These are phyloP conservation scores for Penicillium steckii DNA, from an alignment of 495 filamentous ascomycete species.

Conservation along the genomic window DNA sequence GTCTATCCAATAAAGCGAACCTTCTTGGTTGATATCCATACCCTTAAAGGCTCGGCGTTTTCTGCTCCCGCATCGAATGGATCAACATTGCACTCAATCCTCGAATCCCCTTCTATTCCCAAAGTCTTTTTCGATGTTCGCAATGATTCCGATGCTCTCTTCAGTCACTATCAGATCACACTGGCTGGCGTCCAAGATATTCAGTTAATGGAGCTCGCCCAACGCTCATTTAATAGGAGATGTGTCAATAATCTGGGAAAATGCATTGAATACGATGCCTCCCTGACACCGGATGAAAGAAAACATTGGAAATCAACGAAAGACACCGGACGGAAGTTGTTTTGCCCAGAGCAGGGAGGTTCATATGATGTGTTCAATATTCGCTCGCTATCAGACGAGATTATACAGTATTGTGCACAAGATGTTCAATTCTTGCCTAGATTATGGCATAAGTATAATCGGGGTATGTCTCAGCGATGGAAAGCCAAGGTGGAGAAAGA, in stretches of 20 bases:
- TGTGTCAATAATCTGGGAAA: constrained; percentile 38
- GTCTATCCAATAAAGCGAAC: constrained; percentile 10
- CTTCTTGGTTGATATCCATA: constrained; percentile 53
- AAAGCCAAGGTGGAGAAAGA: no score
- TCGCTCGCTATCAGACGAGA: constrained; percentile 42
- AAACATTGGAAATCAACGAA: constrained; percentile 40
- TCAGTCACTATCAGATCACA: constrained; percentile 35
- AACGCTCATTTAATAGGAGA: constrained; percentile 23
- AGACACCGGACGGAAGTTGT: constrained; percentile 36
- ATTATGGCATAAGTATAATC: no score
- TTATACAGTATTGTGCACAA: constrained; percentile 46
- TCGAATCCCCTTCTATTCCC: constrained; percentile 37
- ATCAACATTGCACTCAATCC: constrained; percentile 47
- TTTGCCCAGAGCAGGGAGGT: constrained; percentile 41
- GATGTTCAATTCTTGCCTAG: constrained; percentile 45
- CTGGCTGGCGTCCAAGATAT: constrained; percentile 48
- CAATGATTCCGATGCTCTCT: constrained; percentile 56
- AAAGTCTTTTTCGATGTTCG: constrained; percentile 43
- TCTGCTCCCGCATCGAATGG: constrained; percentile 21
- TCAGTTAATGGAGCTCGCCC: constrained; percentile 56
- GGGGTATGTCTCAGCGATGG: no score
- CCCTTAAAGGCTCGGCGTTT: constrained; percentile 44
- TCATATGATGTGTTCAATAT: constrained; percentile 45
- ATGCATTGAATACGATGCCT: constrained; percentile 43
- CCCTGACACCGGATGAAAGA: constrained; percentile 12